phyloP scores from a whole-genome alignment of 225 moss, liverwort and hornwort genomes.

The Marchantia paleacea region DNA sequence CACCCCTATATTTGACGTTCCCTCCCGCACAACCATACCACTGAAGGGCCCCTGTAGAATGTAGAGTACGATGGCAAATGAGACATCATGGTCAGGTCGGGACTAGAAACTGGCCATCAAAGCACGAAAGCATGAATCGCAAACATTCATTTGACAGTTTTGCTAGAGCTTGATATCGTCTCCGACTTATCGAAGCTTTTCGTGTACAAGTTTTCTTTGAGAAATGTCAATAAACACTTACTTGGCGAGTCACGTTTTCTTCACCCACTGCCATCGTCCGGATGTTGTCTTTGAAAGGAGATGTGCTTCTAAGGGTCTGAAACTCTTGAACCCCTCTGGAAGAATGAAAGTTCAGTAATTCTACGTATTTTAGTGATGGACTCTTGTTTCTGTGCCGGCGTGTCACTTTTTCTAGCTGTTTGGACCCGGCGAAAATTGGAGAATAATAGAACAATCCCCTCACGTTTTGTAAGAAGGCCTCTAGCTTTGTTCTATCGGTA shows the following conservation, averaged over 20 bases:
- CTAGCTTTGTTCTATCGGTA: neutral
- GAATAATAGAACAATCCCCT: neutral
- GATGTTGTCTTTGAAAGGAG: neutral
- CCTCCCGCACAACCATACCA: neutral
- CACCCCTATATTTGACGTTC: neutral
- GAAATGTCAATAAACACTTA: neutral
- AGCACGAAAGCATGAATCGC: too few relatives aligned
- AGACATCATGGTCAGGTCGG: too few relatives aligned
- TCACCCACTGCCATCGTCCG: neutral
- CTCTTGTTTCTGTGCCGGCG: neutral
- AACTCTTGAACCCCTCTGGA: neutral
- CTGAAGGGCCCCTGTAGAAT: neutral
- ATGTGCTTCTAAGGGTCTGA: neutral
- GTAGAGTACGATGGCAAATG: too few relatives aligned
- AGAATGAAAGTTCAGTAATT: neutral
- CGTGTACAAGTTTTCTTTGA: neutral
- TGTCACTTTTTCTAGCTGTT: neutral
- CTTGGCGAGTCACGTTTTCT: neutral
- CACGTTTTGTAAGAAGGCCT: neutral
- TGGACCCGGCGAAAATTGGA: neutral
- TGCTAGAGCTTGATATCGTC: too few relatives aligned
- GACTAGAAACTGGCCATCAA: too few relatives aligned
- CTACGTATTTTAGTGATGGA: neutral
- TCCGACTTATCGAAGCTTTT: too few relatives aligned
- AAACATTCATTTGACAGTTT: too few relatives aligned